Conservation (phyloP, 177 flowering plant genomes). For the Vitis hybrid region DNA sequence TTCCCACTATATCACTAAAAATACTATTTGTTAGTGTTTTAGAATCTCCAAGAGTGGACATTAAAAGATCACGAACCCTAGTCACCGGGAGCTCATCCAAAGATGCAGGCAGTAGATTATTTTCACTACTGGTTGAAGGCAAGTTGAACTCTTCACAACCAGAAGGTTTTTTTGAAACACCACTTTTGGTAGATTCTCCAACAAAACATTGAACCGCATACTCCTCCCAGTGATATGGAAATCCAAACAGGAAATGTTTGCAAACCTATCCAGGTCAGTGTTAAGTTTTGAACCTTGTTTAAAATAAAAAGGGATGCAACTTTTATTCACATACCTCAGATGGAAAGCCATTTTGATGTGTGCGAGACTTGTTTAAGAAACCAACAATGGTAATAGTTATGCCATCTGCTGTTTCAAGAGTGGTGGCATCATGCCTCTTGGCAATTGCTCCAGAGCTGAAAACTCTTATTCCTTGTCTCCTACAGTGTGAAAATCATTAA, state of each 20-base stretch:
- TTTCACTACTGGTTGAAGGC: neutral
- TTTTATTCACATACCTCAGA: conserved; percentile 24
- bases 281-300: neutral
- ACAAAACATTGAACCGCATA: conserved; percentile 6
- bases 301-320: neutral
- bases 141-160: neutral
- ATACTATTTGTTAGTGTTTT: conserved; percentile 7
- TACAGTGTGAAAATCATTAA: neutral
- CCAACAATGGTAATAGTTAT: conserved; percentile 29
- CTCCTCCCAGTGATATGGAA: conserved; percentile 39
- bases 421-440: conserved; percentile 29
- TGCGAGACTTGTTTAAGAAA: conserved; percentile 28
- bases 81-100: conserved; percentile 20
- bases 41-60: conserved; percentile 12
- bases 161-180: neutral
- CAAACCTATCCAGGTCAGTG: conserved; percentile 25
- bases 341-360: conserved; percentile 35
- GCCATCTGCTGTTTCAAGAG: conserved; percentile 41
- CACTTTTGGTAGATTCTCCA: conserved; percentile 1
- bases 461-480: conserved; percentile 14
- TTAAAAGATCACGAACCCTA: conserved; percentile 21
- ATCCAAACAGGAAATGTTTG: conserved; percentile 31
- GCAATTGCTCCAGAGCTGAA: conserved; percentile 32
- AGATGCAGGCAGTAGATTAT: conserved; percentile 4
- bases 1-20: conserved; percentile 10